These are phyloP conservation scores for Monilinia aucupariae DNA, from an alignment of 2,329 filamentous ascomycete species.

Conservation along the genomic window DNA sequence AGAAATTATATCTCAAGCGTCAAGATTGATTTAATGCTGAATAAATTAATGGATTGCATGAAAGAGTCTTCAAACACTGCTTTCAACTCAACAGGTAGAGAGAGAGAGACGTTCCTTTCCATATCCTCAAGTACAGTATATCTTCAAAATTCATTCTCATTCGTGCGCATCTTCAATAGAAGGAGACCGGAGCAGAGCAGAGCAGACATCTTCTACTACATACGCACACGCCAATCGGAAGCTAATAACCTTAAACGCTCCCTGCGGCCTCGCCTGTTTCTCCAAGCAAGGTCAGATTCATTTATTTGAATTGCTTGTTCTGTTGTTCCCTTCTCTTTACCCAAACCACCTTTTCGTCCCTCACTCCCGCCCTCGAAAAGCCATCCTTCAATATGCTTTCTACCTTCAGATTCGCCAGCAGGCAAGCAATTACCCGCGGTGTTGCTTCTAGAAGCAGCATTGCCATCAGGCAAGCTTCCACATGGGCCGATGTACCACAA, in stretches of 20 bases:
- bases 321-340: neutral
- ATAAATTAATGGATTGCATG: too few species aligned
- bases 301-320: slow-evolving; percentile 2
- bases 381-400: slow-evolving; percentile 47
- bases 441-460: slow-evolving; percentile 27
- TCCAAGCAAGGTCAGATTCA: slow-evolving; percentile 1
- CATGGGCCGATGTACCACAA: slow-evolving; percentile 87
- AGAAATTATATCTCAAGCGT: too few species aligned
- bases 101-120: too few species aligned
- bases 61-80: too few species aligned
- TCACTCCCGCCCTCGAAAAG: too few species aligned
- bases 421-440: slow-evolving; percentile 39
- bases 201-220: too few species aligned
- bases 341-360: neutral
- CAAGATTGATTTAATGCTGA: neutral
- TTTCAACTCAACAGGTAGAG: too few species aligned
- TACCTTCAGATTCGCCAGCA: slow-evolving; percentile 48
- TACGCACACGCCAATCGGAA: slow-evolving; percentile 12
- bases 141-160: slow-evolving; percentile 1
- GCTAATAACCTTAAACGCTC: neutral
- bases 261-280: slow-evolving; percentile 5
- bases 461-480: slow-evolving; percentile 47
- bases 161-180: neutral
- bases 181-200: too few species aligned
- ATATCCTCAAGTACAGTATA: neutral